Base-by-base conservation (phyloP, 2,329 filamentous ascomycete genomes). In the Ophiostoma himal-ulmi region DNA sequence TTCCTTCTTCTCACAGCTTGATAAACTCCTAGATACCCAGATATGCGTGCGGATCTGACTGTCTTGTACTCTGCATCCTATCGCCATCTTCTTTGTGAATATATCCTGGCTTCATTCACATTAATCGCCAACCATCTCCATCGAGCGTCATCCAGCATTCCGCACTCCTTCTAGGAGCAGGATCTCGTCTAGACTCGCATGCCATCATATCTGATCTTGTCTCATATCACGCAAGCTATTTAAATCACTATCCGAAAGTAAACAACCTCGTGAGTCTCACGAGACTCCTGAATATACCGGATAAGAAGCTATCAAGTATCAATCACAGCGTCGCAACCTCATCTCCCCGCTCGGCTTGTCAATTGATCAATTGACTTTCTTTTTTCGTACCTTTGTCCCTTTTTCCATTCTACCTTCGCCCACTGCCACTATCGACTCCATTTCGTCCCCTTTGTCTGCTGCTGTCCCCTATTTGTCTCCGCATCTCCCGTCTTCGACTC, bases 241-340 rank as follows among this genome's bases (percentile, higher is more conserved):
- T 20, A 17, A 26, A 2, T 20, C 26, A 62, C 5, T 7, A 22
- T 4, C 36, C 11, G 2, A 13, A 62, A 36, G 57, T 20, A 48
- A 48, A n/a, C 44, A 48, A 44, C 41, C 20, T 22, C 2, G 8
- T 10, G n/a, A 57, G n/a, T 22, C 22, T 57, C 52, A 26, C 30
- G 5, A 17, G 17, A 20, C 44, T n/a, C 17, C 1, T n/a, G 30
- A 30, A 30, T 30, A 30, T 30, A 30, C 30, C 30, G 3, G 30
- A 30, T 30, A 30, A 30, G 30, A 30, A 4, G 30, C 30, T 30
- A 30, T 30, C 30, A 30, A 30, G 30, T 30, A 30, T 30, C 14
- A 48, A 48, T 48, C 8, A 6, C 71, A 69, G 71, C 71, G 71
- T 69, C 62, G 71, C 69, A 70, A 72, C 67, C 71, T 70, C 71